Base-by-base conservation (phyloP, 768 basidiomycete genomes). In the Calocybe gangraenosa region DNA sequence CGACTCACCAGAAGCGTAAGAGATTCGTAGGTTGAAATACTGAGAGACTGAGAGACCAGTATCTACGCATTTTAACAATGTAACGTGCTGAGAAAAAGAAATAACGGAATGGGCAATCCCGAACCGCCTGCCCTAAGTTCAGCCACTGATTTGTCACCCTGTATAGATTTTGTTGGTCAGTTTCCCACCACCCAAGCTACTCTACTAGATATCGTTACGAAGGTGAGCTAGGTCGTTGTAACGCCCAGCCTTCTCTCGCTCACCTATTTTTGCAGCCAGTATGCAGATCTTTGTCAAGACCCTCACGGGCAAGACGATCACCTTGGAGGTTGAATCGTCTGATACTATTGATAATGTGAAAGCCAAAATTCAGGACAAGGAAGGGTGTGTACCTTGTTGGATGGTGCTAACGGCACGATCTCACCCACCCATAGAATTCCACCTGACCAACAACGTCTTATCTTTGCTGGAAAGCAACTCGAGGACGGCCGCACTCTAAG, bases 321-420 rank as follows among this genome's bases (percentile, higher is more conserved):
- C 92, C 76, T 87, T 95, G 50, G 93, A 96, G 84, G 92, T 94
- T 68, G 92, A 93, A 79, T 91, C 90, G 62, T 89, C 87, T 51
- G 91, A 94, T 76, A 93, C 92, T 60, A 92, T 94, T 71, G 92
- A 94, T 76, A 92, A 92, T 64, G 91, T 94, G 65, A 93, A 93
- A 75, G 83, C 75, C 58, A 77, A 76, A 65, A 78, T 77, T 57
- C 74, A 77, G 61, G 74, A 76, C 58, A 76, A 77, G 65, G 74
- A 78, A 65, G 76, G 76, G 76, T 76, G 45, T 42, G 73, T 57
- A 11, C 20, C 10, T 10, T 13, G 38, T 32, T 10, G 10, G 2
- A 11, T 8, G 18, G 7, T 5, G 8, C 17, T 2, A 22, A 25
- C 28, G 6, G 9, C 30, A 13, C 20, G 25, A 15, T 31, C 31